These are phyloP conservation scores for Hamamelis virginiana DNA, from an alignment of 164 flowering plant genomes.

Conservation along the genomic window DNA sequence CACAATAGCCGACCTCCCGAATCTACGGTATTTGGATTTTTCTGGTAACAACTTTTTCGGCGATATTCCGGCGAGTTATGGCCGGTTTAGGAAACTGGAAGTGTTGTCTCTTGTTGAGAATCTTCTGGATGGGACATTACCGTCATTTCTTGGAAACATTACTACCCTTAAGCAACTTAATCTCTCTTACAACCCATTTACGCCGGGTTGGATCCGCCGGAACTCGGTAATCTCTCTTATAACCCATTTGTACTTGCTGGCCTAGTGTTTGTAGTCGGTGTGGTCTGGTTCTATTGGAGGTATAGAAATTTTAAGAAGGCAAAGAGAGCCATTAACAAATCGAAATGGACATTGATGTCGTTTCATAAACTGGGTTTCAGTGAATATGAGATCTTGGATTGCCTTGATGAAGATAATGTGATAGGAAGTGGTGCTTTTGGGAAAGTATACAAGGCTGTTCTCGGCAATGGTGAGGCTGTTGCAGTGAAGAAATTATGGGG, in stretches of 20 bases:
- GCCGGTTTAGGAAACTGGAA: too few relatives aligned
- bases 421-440: slow-evolving; percentile 69
- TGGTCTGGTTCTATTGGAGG: too few relatives aligned
- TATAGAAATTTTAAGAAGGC: slow-evolving; percentile 42
- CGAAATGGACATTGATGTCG: slow-evolving; percentile 77
- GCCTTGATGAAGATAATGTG: slow-evolving; percentile 72
- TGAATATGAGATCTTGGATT: slow-evolving; percentile 59
- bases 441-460: slow-evolving; percentile 71
- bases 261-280: too few relatives aligned
- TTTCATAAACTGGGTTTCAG: slow-evolving; percentile 68
- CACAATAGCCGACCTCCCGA: slow-evolving; percentile 42
- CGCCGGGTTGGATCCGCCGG: slow-evolving; percentile 63
- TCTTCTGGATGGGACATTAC: slow-evolving; percentile 62
- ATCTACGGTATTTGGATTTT: slow-evolving; percentile 55
- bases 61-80: slow-evolving; percentile 57
- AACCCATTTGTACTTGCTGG: too few relatives aligned
- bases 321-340: slow-evolving; percentile 40
- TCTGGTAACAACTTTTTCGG: slow-evolving; percentile 85
- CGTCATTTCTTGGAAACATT: slow-evolving; percentile 56
- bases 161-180: slow-evolving; percentile 62
- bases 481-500: slow-evolving; percentile 78
- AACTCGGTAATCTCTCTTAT: slow-evolving; percentile 78
- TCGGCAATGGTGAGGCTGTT: slow-evolving; percentile 56
- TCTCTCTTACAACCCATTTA: slow-evolving; percentile 75
- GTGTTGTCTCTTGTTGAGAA: slow-evolving; percentile 61